Percentiles rank a stretch among this genome's conserved stretches.
Conservation (phyloP, 2,329 filamentous ascomycete genomes). For the Didymellaceae sp. region DNA sequence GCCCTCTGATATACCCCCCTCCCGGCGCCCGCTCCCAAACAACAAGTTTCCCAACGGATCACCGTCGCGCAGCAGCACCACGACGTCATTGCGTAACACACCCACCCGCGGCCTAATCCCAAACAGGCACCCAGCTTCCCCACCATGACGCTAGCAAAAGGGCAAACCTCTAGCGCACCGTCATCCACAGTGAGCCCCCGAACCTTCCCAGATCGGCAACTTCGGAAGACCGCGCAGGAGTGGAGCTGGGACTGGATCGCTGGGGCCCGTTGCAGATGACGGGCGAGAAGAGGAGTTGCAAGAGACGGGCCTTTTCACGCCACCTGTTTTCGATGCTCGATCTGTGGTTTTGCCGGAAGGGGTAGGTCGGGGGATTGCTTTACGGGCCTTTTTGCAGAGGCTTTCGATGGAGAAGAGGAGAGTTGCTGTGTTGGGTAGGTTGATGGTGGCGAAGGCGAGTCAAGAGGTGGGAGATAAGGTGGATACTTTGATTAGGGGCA, state of each 20-base stretch:
- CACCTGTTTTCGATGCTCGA: conserved; percentile 6
- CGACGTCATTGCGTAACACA: too few species aligned
- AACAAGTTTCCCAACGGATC: too few species aligned
- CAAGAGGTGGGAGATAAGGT: not conserved
- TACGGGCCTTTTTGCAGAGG: conserved; percentile 8
- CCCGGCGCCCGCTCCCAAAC: too few species aligned
- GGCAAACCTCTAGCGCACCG: conserved; percentile 1
- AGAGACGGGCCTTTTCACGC: conserved; percentile 18
- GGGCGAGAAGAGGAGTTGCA: not conserved
- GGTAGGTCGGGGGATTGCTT: not conserved
- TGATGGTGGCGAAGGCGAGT: not conserved
- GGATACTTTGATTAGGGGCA: not conserved
- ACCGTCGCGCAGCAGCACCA: too few species aligned
- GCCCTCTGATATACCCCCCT: too few species aligned
- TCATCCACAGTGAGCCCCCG: not conserved
- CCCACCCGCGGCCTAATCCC: too few species aligned
- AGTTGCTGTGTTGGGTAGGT: not conserved
- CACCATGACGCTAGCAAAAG: not conserved
- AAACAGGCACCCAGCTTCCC: too few species aligned
- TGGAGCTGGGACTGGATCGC: too few species aligned
- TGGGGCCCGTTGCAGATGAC: too few species aligned
- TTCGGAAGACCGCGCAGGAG: too few species aligned
- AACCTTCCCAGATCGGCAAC: too few species aligned
- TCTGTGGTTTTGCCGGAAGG: not conserved
- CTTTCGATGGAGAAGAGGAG: not conserved